Percentiles rank a stretch among this genome's conserved stretches.
phyloP scores from a whole-genome alignment of 2,329 filamentous ascomycete species.

The Pseudocercospora crystallina region DNA sequence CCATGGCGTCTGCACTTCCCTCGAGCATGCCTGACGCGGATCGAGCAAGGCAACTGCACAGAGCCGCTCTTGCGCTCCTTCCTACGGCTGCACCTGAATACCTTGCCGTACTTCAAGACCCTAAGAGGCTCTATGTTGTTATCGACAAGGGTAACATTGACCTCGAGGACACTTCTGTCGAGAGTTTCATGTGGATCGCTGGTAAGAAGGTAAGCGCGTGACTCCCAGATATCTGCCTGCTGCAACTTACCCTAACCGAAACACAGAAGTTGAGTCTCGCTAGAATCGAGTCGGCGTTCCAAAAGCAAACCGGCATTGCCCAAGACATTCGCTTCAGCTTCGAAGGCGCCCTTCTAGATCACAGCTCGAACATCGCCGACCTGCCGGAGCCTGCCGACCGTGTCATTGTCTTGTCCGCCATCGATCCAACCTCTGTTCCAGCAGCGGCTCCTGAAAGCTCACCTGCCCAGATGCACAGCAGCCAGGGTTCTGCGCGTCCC shows the following conservation, averaged over 20 bases:
- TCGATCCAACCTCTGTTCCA: not conserved
- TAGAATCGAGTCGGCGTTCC: too few relatives aligned
- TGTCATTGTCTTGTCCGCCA: slow-evolving; percentile 2
- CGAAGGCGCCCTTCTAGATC: not conserved
- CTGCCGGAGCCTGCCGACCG: not conserved
- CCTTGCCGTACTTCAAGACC: not conserved
- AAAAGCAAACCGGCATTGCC: not conserved
- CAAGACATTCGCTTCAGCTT: not conserved
- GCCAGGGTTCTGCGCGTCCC: slow-evolving; percentile 6
- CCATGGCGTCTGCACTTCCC: too few relatives aligned
- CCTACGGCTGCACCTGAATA: slow-evolving; percentile 3
- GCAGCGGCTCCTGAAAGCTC: not conserved
- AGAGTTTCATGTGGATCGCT: slow-evolving; percentile 5
- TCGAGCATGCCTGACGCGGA: not conserved
- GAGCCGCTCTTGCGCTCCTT: slow-evolving; percentile 1
- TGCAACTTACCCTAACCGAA: not conserved
- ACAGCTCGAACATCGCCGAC: not conserved
- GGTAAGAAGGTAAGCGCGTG: not conserved
- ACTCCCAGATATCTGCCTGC: not conserved
- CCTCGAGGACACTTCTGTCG: not conserved
- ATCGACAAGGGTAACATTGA: slow-evolving; percentile 1
- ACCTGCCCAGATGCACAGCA: not conserved
- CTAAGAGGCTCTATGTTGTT: not conserved
- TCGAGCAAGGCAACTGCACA: slow-evolving; percentile 1
- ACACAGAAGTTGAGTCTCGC: not conserved